Conservation (phyloP, 225 moss, liverwort and hornwort genomes). For the Pseudisothecium myosuroides region DNA sequence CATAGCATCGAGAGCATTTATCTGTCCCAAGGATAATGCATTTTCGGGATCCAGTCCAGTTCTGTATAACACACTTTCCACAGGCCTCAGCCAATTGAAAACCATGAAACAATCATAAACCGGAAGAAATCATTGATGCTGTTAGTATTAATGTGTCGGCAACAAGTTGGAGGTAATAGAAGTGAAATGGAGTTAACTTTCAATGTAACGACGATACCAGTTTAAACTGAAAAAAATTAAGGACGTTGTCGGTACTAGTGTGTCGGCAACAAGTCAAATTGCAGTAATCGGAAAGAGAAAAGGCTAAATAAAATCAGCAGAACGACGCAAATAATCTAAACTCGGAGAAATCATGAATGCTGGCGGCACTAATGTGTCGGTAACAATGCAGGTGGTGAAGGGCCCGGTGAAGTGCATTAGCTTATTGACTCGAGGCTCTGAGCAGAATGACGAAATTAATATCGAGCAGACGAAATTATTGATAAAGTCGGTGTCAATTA, state of each 20-base stretch:
- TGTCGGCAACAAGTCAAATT: background rate
- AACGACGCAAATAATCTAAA: background rate
- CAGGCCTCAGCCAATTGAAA: background rate
- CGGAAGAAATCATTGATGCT: background rate
- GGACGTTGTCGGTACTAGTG: background rate
- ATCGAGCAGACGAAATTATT: background rate
- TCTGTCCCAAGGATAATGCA: conserved; percentile 5
- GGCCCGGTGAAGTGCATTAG: background rate
- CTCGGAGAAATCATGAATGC: background rate
- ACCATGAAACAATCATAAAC: background rate
- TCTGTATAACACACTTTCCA: background rate
- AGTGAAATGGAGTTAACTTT: background rate
- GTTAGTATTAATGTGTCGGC: background rate
- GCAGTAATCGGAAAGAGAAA: background rate
- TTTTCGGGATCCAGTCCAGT: conserved; percentile 3
- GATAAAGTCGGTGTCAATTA: background rate
- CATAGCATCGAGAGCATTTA: background rate
- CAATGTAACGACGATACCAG: background rate
- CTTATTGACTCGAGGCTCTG: background rate
- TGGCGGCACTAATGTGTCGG: background rate
- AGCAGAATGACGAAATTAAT: background rate
- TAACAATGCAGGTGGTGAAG: background rate
- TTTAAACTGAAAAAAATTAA: background rate
- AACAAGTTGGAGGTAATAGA: background rate
- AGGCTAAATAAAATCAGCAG: background rate